Percentiles rank a stretch among this genome's conserved stretches.
These are phyloP conservation scores for Leccinum uliginosum DNA, from an alignment of 768 basidiomycete species.

Conservation along the genomic window DNA sequence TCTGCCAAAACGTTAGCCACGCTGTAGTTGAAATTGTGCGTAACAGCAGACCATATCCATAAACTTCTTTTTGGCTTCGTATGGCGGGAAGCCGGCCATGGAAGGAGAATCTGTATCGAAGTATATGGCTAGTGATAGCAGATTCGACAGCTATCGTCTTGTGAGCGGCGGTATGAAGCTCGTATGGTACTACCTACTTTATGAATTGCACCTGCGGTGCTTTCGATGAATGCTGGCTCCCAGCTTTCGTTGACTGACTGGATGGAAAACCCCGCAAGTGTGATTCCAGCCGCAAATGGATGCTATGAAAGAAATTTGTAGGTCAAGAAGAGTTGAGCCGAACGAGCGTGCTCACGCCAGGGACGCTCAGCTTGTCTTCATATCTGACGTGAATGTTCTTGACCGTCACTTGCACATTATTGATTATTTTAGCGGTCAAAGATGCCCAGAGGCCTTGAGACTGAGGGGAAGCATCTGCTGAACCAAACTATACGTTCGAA, in stretches of 20 bases:
- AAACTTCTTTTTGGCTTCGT: slow-evolving; percentile 71
- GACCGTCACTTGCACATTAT: slow-evolving; percentile 93
- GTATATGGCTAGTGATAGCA: slow-evolving; percentile 86
- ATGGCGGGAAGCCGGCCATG: slow-evolving; percentile 61
- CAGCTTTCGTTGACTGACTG: slow-evolving; percentile 86
- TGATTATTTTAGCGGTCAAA: slow-evolving; percentile 83
- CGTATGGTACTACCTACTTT: slow-evolving; percentile 49
- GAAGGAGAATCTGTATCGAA: slow-evolving; percentile 90
- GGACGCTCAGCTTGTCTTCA: slow-evolving; percentile 91
- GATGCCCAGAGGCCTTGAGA: slow-evolving; percentile 84
- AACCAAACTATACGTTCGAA: slow-evolving; percentile 6
- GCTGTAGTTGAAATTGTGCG: not conserved
- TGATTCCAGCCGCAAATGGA: slow-evolving; percentile 90
- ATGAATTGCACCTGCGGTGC: slow-evolving; percentile 79
- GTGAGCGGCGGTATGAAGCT: slow-evolving; percentile 2
- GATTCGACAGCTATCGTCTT: slow-evolving; percentile 62
- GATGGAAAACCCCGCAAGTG: slow-evolving; percentile 82
- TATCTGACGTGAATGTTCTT: slow-evolving; percentile 96
- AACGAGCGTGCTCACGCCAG: slow-evolving; percentile 59
- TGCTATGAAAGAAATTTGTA: slow-evolving; percentile 61
- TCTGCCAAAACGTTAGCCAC: slow-evolving; percentile 32
- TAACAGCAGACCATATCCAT: slow-evolving; percentile 54
- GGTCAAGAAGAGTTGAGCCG: not conserved
- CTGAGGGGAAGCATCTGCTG: slow-evolving; percentile 52
- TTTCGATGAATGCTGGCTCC: slow-evolving; percentile 90